Percentiles rank a stretch among this genome's conserved stretches.
Evolutionary conservation across 176 grass and related monocot species (phyloP).

Genomic region (Oryza meyeriana): DNA sequence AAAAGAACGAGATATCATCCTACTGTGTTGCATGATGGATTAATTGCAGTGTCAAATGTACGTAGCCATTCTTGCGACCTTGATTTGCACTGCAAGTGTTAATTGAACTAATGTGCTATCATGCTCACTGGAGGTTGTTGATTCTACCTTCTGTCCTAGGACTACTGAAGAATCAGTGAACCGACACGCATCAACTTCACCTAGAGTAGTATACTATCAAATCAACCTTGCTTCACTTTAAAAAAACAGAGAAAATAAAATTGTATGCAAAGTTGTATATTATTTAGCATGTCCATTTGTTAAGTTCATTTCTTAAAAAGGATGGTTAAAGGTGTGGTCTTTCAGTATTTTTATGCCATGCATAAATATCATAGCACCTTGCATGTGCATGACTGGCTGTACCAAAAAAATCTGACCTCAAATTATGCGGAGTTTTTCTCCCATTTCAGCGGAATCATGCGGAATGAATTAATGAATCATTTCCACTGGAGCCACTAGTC

Average conservation of each 20-base stretch:
- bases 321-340: neutral
- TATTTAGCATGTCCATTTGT: neutral
- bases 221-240: neutral
- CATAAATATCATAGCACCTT: neutral
- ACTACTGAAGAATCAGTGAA: neutral
- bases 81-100: neutral
- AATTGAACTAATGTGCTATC: neutral
- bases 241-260: neutral
- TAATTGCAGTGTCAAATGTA: too few species aligned
- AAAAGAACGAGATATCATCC: neutral
- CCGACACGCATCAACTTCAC: neutral
- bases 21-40: neutral
- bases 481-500: neutral
- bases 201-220: neutral
- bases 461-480: slow-evolving; percentile 5
- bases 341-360: neutral
- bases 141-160: neutral
- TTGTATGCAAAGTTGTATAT: neutral
- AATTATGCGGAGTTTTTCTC: slow-evolving; percentile 9
- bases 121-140: neutral
- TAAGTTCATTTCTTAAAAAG: neutral
- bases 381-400: neutral
- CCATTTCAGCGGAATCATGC: neutral
- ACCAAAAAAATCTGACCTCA: neutral
- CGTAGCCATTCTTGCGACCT: too few species aligned